Evolutionary conservation across 352 stramenopile genomes (phyloP).

Genomic region (Pythium scleroteichum): DNA sequence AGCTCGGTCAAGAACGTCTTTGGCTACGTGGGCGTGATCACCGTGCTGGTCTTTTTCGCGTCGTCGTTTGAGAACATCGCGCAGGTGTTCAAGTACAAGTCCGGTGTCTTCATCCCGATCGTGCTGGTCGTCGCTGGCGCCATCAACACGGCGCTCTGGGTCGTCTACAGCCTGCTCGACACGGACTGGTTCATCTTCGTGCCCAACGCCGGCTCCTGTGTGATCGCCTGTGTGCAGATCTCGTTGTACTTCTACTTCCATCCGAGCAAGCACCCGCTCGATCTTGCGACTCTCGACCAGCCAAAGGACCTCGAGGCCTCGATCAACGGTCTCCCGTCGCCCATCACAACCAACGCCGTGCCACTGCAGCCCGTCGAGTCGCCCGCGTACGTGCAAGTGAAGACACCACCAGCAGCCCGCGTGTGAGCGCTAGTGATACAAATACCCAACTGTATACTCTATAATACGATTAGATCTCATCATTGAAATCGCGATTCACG

Average conservation of each 20-base stretch:
- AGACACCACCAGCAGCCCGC: not conserved
- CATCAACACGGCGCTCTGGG: constrained; percentile 51
- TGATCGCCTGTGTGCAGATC: constrained; percentile 36
- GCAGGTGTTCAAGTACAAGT: constrained; percentile 48
- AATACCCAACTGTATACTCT: not conserved
- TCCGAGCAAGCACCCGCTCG: constrained; percentile 38
- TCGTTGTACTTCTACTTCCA: constrained; percentile 47
- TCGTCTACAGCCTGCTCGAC: constrained; percentile 48
- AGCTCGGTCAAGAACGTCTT: constrained; percentile 33
- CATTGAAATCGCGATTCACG: no score
- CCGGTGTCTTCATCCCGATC: constrained; percentile 53
- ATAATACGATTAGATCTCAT: not conserved
- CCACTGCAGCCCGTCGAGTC: constrained; percentile 3
- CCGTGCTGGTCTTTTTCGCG: constrained; percentile 51
- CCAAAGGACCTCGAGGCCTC: not conserved
- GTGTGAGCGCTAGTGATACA: not conserved
- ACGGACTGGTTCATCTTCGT: constrained; percentile 58
- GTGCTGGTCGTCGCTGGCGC: constrained; percentile 45
- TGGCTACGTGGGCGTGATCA: constrained; percentile 41
- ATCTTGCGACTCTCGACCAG: not conserved
- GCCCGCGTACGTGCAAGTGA: not conserved
- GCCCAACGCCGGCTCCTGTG: constrained; percentile 40
- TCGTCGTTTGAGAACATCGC: constrained; percentile 57
- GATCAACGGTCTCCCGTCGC: constrained; percentile 1
- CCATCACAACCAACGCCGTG: not conserved